Conservation (phyloP, 495 filamentous ascomycete genomes). For the Rostrohypoxylon terebratum region DNA sequence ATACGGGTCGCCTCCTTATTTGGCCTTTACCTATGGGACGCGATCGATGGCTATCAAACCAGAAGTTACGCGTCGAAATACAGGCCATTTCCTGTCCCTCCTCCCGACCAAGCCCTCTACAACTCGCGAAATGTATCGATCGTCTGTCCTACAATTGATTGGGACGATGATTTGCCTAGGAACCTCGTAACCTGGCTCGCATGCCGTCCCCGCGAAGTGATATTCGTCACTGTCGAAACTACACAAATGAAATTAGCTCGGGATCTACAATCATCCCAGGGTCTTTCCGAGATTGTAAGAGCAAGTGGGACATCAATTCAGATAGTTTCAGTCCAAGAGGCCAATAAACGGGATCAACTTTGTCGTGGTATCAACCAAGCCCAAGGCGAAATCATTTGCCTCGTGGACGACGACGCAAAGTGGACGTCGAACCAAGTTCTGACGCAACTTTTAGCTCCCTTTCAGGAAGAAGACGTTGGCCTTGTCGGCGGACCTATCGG, state of each 20-base stretch:
- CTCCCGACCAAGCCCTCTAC: neutral
- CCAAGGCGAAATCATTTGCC: constrained; percentile 23
- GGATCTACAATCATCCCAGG: neutral
- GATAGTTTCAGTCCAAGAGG: constrained; percentile 11
- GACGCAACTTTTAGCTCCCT: constrained; percentile 36
- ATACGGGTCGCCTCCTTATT: neutral
- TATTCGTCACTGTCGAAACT: constrained; percentile 28
- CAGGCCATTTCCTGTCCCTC: constrained; percentile 22
- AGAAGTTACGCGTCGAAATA: neutral
- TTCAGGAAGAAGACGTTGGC: constrained; percentile 27
- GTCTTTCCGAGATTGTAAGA: neutral
- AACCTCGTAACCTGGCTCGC: constrained; percentile 30
- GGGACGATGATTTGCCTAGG: constrained; percentile 14
- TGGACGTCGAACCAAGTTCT: constrained; percentile 21
- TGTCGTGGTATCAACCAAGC: constrained; percentile 33
- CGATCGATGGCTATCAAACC: constrained; percentile 11
- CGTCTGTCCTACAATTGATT: constrained; percentile 34
- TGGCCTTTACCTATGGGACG: constrained; percentile 37
- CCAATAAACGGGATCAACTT: constrained; percentile 39
- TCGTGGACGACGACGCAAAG: constrained; percentile 40
- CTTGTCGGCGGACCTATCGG: constrained; percentile 40
- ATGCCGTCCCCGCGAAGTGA: constrained; percentile 21
- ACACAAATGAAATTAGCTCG: neutral
- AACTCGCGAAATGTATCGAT: constrained; percentile 12
- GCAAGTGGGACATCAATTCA: neutral